Conservation (phyloP, 257 asterid species). For the Verbascum thapsus region DNA sequence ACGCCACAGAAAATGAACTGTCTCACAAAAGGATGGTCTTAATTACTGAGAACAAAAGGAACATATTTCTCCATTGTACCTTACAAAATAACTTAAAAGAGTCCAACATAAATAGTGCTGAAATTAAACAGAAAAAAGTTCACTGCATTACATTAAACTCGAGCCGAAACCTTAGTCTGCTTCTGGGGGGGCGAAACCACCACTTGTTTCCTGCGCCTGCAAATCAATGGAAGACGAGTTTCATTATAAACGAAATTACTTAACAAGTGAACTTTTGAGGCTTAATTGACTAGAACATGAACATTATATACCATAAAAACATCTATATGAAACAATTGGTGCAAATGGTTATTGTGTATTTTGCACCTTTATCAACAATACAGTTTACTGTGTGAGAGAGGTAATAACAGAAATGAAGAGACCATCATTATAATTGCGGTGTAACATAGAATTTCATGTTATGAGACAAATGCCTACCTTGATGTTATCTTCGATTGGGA, state of each 20-base stretch:
- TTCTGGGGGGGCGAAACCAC: neutral
- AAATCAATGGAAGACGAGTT: neutral
- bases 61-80: conserved; percentile 16
- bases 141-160: conserved; percentile 18
- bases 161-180: neutral
- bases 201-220: conserved; percentile 29
- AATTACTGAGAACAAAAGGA: conserved; percentile 21
- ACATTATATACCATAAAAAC: no score
- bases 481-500: neutral
- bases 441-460: no score
- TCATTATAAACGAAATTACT: neutral
- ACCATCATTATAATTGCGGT: no score
- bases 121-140: conserved; percentile 19
- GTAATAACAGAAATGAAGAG: no score
- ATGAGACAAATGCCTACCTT: conserved; percentile 29
- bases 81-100: conserved; percentile 24
- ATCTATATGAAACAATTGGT: no score
- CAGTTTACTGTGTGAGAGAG: no score
- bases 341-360: no score
- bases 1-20: conserved; percentile 20
- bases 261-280: neutral
- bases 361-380: no score
- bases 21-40: neutral
- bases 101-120: conserved; percentile 1
- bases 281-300: neutral